phyloP scores from a whole-genome alignment of 169 alveolate species.

The Plasmodium billcollinsi region DNA sequence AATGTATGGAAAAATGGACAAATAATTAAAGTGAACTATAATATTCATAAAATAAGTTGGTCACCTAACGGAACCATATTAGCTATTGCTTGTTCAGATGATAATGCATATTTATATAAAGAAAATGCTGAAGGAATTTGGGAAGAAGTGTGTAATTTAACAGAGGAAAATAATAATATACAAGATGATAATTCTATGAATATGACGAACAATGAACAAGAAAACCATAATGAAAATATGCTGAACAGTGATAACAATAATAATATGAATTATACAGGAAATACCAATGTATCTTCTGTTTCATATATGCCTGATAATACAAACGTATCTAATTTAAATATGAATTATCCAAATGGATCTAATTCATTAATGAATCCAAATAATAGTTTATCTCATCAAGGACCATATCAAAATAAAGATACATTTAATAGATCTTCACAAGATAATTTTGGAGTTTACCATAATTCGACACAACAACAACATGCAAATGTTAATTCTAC shows the following conservation, averaged over 20 bases:
- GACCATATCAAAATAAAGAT: slow-evolving; percentile 1
- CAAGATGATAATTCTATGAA: slow-evolving; percentile 9
- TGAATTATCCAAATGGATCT: neutral
- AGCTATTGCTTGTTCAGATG: slow-evolving; percentile 80
- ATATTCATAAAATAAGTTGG: slow-evolving; percentile 76
- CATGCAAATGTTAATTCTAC: neutral
- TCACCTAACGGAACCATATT: slow-evolving; percentile 82
- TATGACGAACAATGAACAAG: neutral
- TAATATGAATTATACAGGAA: neutral
- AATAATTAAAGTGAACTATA: slow-evolving; percentile 32
- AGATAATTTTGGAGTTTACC: neutral
- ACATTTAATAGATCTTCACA: slow-evolving; percentile 1
- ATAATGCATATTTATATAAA: slow-evolving; percentile 76
- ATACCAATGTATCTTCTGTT: neutral
- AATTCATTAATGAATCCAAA: neutral
- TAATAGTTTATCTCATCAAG: neutral
- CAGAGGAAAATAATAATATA: slow-evolving; percentile 22
- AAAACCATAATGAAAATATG: neutral
- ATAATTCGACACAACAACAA: neutral
- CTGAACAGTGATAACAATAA: slow-evolving; percentile 4
- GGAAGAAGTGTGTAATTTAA: slow-evolving; percentile 78
- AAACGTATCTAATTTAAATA: neutral
- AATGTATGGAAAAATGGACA: slow-evolving; percentile 69
- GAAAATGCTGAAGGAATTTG: slow-evolving; percentile 81
- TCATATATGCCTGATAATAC: neutral